Base-by-base conservation (phyloP, 2,329 filamentous ascomycete species). In the Polychaeton citri region DNA sequence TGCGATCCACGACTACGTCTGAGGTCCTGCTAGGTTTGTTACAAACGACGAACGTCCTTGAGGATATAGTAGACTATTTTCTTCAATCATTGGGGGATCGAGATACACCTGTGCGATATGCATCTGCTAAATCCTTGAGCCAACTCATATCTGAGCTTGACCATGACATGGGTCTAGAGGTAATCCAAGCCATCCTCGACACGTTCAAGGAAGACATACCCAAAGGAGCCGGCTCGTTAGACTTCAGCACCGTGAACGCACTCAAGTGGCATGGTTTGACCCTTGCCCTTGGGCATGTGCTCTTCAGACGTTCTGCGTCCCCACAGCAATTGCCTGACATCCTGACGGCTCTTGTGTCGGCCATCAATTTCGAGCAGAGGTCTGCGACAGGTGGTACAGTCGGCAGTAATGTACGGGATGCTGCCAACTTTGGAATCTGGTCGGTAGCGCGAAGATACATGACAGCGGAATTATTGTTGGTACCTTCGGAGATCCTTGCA, bases 401-500 rank as follows among this genome's bases (percentile, higher is more conserved):
- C 8, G 90, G 90, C 2, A 80, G 83, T 2, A 94, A 92, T 47
- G 87, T 98, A 12, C 76, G 90, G 32, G 90, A 98, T 62, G 88
- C 90, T 9, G 85, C 90, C 3, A 95, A 87, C 55, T 98, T 96
- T 55, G 90, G 90, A 5, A 79, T 96, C 17, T 98, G 90, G 90
- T 81, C 87, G 1, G 58, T 96, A 6, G 84, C 88, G 16, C 73
- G 90, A 37, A 79, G 88, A 37, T 98, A 96, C 50, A 77, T 74
- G 1, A 94, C 86, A 0, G 53, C 65, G 1, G 88, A 96, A 55
- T 68, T 96, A 5, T 65, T 80, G 8, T 65, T 66, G 0, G 71
- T 92, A 1, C 63, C 73, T n/a, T 34, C 37, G 1, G 35, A 40
- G 2, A 34, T 26, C 6, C 35, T 54, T 8, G 17, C 12, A 17